Evolutionary conservation across 176 grass and related monocot species (phyloP).

Genomic region (Bromus sterilis): DNA sequence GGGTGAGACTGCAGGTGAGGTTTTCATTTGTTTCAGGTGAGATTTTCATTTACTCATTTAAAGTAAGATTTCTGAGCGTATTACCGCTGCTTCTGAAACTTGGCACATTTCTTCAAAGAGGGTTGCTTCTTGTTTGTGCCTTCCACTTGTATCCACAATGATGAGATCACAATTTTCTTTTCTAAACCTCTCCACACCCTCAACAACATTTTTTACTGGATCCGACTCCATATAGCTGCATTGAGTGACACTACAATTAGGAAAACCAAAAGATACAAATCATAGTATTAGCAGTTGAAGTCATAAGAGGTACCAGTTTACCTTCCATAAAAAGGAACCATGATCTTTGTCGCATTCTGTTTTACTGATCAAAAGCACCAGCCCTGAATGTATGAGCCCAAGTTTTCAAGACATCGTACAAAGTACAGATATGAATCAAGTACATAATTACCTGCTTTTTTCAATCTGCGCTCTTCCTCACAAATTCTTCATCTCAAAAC

Average conservation of each 20-base stretch:
- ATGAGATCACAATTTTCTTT: conserved; percentile 91
- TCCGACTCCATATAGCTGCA: conserved; percentile 86
- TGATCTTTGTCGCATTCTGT: conserved; percentile 93
- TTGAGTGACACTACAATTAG: conserved; percentile 19
- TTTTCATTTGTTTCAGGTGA: no score
- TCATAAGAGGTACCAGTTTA: conserved; percentile 7
- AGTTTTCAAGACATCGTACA: background rate
- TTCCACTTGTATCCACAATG: conserved; percentile 90
- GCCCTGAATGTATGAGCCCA: no score
- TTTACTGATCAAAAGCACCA: conserved; percentile 97
- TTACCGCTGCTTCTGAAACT: no score
- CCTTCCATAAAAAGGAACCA: conserved; percentile 96
- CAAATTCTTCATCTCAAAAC: conserved; percentile 68
- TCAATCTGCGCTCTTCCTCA: conserved; percentile 75
- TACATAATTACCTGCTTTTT: conserved; percentile 45
- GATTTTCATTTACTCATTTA: no score
- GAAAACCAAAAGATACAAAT: background rate
- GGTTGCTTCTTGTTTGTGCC: no score
- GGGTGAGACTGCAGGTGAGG: no score
- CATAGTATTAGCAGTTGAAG: background rate
- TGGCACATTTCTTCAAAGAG: no score
- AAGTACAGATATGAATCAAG: background rate
- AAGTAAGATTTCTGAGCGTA: no score
- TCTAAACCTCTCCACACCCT: conserved; percentile 89
- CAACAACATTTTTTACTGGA: conserved; percentile 90